phyloP scores from a whole-genome alignment of 192 early-diverging fungal genomes.

The Paraglomus occultum region DNA sequence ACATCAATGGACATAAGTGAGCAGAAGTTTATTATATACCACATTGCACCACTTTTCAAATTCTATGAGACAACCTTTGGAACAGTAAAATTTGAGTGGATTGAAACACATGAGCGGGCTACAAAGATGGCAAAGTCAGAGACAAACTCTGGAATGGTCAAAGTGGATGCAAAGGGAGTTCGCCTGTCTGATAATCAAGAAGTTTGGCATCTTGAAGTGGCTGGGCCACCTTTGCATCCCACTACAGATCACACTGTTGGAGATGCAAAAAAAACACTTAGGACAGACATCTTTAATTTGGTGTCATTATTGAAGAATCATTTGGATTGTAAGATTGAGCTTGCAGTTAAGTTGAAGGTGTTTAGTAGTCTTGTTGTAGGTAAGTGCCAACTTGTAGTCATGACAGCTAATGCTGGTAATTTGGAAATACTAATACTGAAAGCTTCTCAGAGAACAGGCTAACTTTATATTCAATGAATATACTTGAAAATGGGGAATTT shows the following conservation, averaged over 20 bases:
- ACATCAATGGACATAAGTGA: background rate
- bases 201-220: slow-evolving; percentile 15
- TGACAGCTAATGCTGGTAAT: no score
- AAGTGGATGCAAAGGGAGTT: no score
- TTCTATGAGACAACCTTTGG: slow-evolving; percentile 21
- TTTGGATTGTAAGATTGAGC: background rate
- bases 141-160: slow-evolving; percentile 7
- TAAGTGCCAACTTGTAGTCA: background rate
- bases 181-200: slow-evolving; percentile 9
- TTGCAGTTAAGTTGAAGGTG: background rate
- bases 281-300: slow-evolving; percentile 22
- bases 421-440: no score
- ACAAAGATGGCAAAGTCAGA: slow-evolving; percentile 24
- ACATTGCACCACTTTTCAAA: slow-evolving; percentile 15
- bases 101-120: slow-evolving; percentile 3
- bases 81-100: slow-evolving; percentile 20
- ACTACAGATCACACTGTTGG: background rate
- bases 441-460: background rate
- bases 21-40: background rate
- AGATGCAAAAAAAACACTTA: slow-evolving; percentile 9
- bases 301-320: slow-evolving; percentile 5
- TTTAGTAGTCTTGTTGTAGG: background rate
- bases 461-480: slow-evolving; percentile 16
- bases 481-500: slow-evolving; percentile 11
- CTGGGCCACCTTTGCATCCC: slow-evolving; percentile 8